These are phyloP conservation scores for Seiridium cupressi DNA, from an alignment of 2,329 filamentous ascomycete species.

Conservation along the genomic window DNA sequence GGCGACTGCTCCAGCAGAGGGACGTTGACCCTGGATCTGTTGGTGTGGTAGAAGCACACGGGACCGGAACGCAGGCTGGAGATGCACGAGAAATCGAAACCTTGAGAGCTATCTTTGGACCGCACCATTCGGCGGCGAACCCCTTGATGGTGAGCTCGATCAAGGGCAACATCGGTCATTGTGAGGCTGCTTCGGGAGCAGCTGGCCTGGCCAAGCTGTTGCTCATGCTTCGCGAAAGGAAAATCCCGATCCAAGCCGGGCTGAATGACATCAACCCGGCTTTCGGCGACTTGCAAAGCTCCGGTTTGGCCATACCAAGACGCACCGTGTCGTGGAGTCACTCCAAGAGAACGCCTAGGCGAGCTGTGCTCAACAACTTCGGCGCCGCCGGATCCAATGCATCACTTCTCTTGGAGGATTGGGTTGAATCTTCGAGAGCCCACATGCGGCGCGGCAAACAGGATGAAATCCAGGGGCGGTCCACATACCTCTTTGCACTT, in stretches of 20 bases:
- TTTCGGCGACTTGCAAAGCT: conserved; percentile 16
- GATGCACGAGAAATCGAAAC: conserved; percentile 23
- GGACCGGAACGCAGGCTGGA: conserved; percentile 37
- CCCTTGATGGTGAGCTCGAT: conserved; percentile 22
- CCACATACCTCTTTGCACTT: conserved; percentile 13
- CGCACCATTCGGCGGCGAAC: not conserved
- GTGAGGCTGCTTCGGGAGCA: conserved; percentile 27
- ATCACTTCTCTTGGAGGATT: conserved; percentile 16
- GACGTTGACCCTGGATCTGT: conserved; percentile 23
- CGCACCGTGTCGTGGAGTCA: conserved; percentile 5
- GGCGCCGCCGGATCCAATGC: conserved; percentile 31
- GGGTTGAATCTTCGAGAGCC: not conserved
- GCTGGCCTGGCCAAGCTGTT: conserved; percentile 29
- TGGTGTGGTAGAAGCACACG: conserved; percentile 30
- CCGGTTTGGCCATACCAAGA: conserved; percentile 5
- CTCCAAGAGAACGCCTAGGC: conserved; percentile 6
- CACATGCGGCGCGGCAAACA: not conserved
- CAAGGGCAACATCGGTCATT: conserved; percentile 29
- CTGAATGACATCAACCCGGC: conserved; percentile 25
- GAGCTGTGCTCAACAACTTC: conserved; percentile 31
- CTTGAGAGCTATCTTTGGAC: conserved; percentile 14
- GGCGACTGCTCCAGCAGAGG: conserved; percentile 18
- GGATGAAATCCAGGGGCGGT: not conserved
- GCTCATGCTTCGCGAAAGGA: conserved; percentile 26
- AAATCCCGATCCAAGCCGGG: conserved; percentile 21